phyloP scores from a whole-genome alignment of 139 green algal species.

The Chlamydomonas urium region DNA sequence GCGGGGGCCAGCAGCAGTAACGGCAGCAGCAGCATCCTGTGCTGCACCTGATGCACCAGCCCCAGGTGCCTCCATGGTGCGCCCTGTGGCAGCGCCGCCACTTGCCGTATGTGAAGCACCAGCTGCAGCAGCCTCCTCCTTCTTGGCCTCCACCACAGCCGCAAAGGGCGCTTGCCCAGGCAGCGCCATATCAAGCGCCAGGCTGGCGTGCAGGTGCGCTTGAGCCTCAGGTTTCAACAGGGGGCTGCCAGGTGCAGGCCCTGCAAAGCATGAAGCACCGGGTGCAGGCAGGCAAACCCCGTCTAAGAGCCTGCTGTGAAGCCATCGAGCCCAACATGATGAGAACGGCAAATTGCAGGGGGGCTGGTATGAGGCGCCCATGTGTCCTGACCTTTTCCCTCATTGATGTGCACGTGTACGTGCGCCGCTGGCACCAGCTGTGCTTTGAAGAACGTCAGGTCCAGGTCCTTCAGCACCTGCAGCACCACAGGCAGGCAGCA shows the following conservation, averaged over 20 bases:
- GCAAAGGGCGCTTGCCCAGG: not conserved
- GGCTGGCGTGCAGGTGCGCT: not conserved
- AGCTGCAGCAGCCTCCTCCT: not conserved
- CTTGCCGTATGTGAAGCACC: too few species aligned
- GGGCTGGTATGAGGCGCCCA: not conserved
- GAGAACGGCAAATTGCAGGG: not conserved
- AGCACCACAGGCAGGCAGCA: too few species aligned
- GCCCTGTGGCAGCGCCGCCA: not conserved
- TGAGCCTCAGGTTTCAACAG: not conserved
- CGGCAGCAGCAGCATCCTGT: too few species aligned
- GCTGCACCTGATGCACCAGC: not conserved
- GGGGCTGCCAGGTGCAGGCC: too few species aligned
- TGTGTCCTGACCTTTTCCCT: constrained; percentile 3
- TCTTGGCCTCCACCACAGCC: not conserved
- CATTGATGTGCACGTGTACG: not conserved
- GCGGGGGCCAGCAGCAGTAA: not conserved
- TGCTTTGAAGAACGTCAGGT: constrained; percentile 7
- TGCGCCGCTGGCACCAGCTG: constrained; percentile 13
- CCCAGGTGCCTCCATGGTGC: not conserved
- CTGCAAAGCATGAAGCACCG: too few species aligned
- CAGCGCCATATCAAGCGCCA: not conserved
- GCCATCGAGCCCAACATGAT: not conserved
- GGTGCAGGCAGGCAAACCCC: too few species aligned
- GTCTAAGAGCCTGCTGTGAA: too few species aligned
- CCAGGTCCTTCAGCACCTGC: constrained; percentile 6